Percentiles rank a stretch among this genome's conserved stretches.
Conservation (phyloP, 257 asterid genomes). For the Solanum pennellii region DNA sequence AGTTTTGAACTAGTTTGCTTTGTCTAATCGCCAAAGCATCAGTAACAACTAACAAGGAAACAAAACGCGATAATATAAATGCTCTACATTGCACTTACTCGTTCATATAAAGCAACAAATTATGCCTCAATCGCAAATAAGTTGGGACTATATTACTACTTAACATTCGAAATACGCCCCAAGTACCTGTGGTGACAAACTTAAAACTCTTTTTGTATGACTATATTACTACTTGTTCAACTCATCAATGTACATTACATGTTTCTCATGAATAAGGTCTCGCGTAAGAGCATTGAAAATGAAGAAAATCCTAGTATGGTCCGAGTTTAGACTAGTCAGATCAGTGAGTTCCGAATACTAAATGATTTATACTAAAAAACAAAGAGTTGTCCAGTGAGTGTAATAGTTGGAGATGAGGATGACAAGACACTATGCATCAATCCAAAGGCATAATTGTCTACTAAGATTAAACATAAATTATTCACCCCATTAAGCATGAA, state of each 20-base stretch:
- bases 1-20: background rate
- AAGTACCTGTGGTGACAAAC: background rate
- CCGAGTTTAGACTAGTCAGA: background rate
- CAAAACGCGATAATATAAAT: background rate
- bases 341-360: background rate
- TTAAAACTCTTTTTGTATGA: background rate
- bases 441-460: constrained; percentile 1
- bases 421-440: background rate
- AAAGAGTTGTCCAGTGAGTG: background rate
- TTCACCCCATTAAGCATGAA: background rate
- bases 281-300: background rate
- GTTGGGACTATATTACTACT: background rate
- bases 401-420: background rate
- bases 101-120: background rate
- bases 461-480: background rate
- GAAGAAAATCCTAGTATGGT: background rate
- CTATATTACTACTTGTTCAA: background rate
- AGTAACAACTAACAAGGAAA: background rate
- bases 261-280: background rate
- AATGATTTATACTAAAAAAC: background rate
- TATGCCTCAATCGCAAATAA: background rate
- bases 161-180: background rate
- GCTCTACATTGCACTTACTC: background rate
- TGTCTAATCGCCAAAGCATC: background rate
- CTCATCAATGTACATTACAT: background rate